A percentile compares a stretch with the other conserved stretches of the same genome.
phyloP scores from a whole-genome alignment of 1,139 yeast species.

The Debaryomyces nepalensis region DNA sequence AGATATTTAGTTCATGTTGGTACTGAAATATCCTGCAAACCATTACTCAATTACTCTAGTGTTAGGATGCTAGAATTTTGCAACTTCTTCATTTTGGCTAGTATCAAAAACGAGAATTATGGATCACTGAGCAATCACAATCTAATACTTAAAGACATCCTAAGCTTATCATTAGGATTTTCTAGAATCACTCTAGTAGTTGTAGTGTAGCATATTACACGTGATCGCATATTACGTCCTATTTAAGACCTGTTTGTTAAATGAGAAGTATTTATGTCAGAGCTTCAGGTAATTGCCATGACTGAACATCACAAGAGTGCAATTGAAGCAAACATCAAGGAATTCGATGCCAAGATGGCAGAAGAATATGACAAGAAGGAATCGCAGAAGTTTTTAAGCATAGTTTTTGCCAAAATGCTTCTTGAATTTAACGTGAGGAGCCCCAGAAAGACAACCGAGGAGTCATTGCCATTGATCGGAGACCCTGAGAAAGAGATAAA shows the following conservation, averaged over 20 bases:
- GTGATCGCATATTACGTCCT: neutral
- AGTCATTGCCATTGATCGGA: constrained; percentile 23
- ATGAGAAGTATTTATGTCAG: neutral
- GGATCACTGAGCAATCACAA: no score
- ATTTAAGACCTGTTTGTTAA: neutral
- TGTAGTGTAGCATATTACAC: neutral
- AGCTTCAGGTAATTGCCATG: neutral
- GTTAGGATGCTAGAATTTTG: no score
- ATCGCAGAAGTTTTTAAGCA: constrained; percentile 22
- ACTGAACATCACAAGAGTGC: constrained; percentile 24
- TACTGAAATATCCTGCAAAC: no score
- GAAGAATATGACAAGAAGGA: constrained; percentile 29
- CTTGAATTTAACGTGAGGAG: constrained; percentile 25
- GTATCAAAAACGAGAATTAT: no score
- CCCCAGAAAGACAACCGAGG: constrained; percentile 19
- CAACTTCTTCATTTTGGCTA: no score
- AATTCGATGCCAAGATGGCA: constrained; percentile 27
- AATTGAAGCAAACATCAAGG: constrained; percentile 29
- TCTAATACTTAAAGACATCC: no score
- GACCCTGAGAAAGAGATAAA: constrained; percentile 19
- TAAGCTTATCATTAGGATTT: no score
- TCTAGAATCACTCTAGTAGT: no score
- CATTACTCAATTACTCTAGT: no score
- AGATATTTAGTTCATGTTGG: no score
- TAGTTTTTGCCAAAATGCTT: constrained; percentile 27